phyloP scores from a whole-genome alignment of 306 rosid species.

The Notholithocarpus densiflorus region DNA sequence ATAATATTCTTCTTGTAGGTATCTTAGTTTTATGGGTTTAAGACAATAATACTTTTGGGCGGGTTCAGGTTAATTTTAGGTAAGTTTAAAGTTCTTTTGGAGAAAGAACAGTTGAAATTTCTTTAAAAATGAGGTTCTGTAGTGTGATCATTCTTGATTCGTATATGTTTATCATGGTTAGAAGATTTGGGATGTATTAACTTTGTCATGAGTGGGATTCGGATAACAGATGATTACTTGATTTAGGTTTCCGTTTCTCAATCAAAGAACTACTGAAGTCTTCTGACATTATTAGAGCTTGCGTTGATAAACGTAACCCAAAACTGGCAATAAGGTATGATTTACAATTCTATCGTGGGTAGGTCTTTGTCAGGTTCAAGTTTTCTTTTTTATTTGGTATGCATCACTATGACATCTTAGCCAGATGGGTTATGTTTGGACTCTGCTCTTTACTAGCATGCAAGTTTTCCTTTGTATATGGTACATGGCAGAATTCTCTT shows the following conservation, averaged over 20 bases:
- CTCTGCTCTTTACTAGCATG: background rate
- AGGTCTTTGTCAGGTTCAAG: constrained; percentile 6
- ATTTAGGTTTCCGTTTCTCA: constrained; percentile 69
- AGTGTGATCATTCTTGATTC: background rate
- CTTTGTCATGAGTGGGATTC: constrained; percentile 12
- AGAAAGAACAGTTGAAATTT: background rate
- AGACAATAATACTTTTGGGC: background rate
- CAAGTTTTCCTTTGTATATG: background rate
- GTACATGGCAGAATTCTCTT: background rate
- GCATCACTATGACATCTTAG: background rate
- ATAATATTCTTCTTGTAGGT: background rate
- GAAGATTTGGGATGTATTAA: background rate
- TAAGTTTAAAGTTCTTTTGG: background rate
- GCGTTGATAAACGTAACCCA: constrained; percentile 59
- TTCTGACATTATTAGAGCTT: constrained; percentile 57
- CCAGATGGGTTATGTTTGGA: background rate
- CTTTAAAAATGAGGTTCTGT: background rate
- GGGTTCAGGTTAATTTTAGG: background rate
- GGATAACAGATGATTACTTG: constrained; percentile 34
- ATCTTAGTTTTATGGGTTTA: background rate
- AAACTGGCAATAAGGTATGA: constrained; percentile 80
- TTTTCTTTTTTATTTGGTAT: constrained; percentile 5
- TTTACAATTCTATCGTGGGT: constrained; percentile 15
- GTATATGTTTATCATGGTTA: background rate
- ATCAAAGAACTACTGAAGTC: constrained; percentile 63